phyloP scores from a whole-genome alignment of 805 yeast species.

The Metschnikowia anglica region DNA sequence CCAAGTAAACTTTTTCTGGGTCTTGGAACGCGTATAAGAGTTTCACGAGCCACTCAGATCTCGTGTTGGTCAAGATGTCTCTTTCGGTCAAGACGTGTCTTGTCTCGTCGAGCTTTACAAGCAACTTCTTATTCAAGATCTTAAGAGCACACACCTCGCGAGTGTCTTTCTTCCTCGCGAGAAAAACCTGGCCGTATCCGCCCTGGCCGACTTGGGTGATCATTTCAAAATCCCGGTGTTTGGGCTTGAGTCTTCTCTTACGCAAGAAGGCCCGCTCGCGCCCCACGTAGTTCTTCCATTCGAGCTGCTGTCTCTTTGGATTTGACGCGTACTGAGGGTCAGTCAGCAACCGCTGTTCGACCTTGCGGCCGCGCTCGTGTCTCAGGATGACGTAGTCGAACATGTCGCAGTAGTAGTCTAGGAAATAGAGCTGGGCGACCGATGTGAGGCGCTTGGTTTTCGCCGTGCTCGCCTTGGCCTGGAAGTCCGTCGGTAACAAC shows the following conservation, averaged over 20 bases:
- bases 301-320: slow-evolving; percentile 38
- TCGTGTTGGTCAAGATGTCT: slow-evolving; percentile 92
- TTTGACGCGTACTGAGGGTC: slow-evolving; percentile 43
- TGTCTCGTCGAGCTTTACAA: slow-evolving; percentile 89
- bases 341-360: slow-evolving; percentile 55
- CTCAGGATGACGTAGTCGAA: slow-evolving; percentile 88
- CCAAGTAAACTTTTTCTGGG: slow-evolving; percentile 81
- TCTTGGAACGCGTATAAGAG: slow-evolving; percentile 94
- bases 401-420: slow-evolving; percentile 95
- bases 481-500: slow-evolving; percentile 46
- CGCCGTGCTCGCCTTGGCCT: slow-evolving; percentile 59
- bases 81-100: slow-evolving; percentile 95
- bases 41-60: slow-evolving; percentile 95
- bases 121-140: slow-evolving; percentile 80
- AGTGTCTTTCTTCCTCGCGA: slow-evolving; percentile 92
- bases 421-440: slow-evolving; percentile 89
- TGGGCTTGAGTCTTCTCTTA: slow-evolving; percentile 86
- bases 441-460: slow-evolving; percentile 84
- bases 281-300: slow-evolving; percentile 77
- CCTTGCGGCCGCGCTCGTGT: slow-evolving; percentile 75
- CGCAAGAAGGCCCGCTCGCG: slow-evolving; percentile 83
- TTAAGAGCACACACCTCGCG: slow-evolving; percentile 94
- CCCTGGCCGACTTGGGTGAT: slow-evolving; percentile 99
- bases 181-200: slow-evolving; percentile 98
- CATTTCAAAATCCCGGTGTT: slow-evolving; percentile 92